Evolutionary conservation across 352 stramenopile species (phyloP).

Genomic region (Phytophthora parvispora): DNA sequence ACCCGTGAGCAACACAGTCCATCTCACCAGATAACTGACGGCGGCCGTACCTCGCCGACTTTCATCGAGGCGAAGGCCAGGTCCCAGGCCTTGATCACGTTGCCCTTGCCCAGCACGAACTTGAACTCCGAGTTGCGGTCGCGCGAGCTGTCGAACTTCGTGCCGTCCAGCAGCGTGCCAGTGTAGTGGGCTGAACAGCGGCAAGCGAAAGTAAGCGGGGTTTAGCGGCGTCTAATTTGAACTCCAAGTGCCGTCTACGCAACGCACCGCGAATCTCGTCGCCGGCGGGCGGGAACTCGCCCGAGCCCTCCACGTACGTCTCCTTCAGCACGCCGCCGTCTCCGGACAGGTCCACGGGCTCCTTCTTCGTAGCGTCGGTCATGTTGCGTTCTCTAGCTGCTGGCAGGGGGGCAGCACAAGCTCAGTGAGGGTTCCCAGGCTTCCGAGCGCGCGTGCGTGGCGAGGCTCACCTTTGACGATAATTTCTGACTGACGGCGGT

Average conservation of each 20-base stretch:
- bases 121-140: constrained; percentile 91
- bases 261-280: constrained; percentile 86
- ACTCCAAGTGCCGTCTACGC: no score
- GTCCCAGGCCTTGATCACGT: constrained; percentile 93
- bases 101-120: constrained; percentile 90
- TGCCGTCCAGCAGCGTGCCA: constrained; percentile 94
- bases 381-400: constrained; percentile 31
- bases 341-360: constrained; percentile 79
- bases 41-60: constrained; percentile 85
- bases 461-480: constrained; percentile 9
- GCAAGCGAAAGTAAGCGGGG: no score
- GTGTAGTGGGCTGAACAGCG: constrained; percentile 97
- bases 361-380: constrained; percentile 49
- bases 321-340: constrained; percentile 95
- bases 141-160: constrained; percentile 96
- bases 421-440: background rate
- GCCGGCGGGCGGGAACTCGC: constrained; percentile 80
- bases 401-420: background rate
- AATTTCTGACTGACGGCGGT: background rate
- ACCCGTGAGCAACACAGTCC: constrained; percentile 6
- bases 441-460: background rate
- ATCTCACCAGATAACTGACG: background rate
- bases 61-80: constrained; percentile 95
- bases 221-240: background rate
- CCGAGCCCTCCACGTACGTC: constrained; percentile 90